These are phyloP conservation scores for Neoascochyta sp. DNA, from an alignment of 2,329 filamentous ascomycete species.

Conservation along the genomic window DNA sequence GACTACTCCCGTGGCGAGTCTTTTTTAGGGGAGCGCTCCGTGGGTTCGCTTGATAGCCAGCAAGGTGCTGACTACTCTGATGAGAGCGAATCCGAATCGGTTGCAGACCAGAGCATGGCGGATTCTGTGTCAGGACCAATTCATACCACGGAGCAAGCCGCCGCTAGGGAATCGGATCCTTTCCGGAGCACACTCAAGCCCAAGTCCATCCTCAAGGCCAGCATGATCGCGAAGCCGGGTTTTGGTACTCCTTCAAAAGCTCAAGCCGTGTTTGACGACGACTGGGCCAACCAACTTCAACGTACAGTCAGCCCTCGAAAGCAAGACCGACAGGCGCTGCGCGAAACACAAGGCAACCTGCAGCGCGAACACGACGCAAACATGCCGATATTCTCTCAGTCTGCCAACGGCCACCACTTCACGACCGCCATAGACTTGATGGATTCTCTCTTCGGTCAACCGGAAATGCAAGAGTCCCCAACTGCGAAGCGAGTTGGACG, in stretches of 20 bases:
- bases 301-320: slow-evolving; percentile 93
- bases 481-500: slow-evolving; percentile 51
- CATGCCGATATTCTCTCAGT: slow-evolving; percentile 32
- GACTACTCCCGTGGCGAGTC: slow-evolving; percentile 53
- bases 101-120: slow-evolving; percentile 68
- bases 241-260: slow-evolving; percentile 53
- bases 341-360: slow-evolving; percentile 60
- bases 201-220: slow-evolving; percentile 50
- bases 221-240: slow-evolving; percentile 27
- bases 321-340: slow-evolving; percentile 73
- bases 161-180: slow-evolving; percentile 28
- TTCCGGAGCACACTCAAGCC: slow-evolving; percentile 38
- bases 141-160: slow-evolving; percentile 71
- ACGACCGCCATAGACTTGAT: slow-evolving; percentile 90
- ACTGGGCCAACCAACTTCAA: slow-evolving; percentile 92
- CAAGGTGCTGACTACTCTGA: slow-evolving; percentile 60
- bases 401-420: slow-evolving; percentile 57
- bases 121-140: slow-evolving; percentile 70
- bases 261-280: slow-evolving; percentile 61
- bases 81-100: slow-evolving; percentile 68
- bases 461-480: slow-evolving; percentile 51
- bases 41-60: slow-evolving; percentile 64
- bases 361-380: slow-evolving; percentile 48
- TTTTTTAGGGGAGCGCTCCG: slow-evolving; percentile 93
- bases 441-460: slow-evolving; percentile 82